Base-by-base conservation (phyloP, 495 filamentous ascomycete species). In the Tetracladium setigerum region DNA sequence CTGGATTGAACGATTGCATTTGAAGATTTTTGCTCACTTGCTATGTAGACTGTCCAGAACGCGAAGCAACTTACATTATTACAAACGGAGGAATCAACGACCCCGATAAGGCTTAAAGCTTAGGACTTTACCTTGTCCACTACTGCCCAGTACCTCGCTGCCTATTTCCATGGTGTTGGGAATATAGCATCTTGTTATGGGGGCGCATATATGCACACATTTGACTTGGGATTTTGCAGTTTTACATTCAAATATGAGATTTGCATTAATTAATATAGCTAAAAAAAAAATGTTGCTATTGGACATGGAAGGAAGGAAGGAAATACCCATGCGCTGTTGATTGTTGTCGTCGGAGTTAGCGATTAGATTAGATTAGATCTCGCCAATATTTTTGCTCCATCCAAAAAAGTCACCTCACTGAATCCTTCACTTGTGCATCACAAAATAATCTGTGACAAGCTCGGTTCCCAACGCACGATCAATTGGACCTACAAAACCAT, bases 21-120 rank as follows among this genome's bases (percentile, higher is more conserved):
- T 31, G 2, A 27, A 27, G 22, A 27, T 27, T 7, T 27, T 43
- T 38, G 22, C 33, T 48, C 14, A 35, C 36, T n/a, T 22, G 13
- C 33, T 17, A 13, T 46, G 15, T 51, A 78, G 84, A 88, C 56
- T 86, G 82, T 50, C 81, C 86, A 30, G 85, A 89, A 60, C 71
- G 76, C 15, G 85, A 89, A 62, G 84, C 85, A 11, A 87, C 78
- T 3, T 89, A 89, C 60, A 69, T 89, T 48, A 89, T 89, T 53
- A 87, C 82, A 33, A 83, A 75, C 44, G 85, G 85, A n/a, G 82
- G 82, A 8, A 84, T 87, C 66, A 81, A 74, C 44, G 83, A 87
- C 62, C 80, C 82, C 5, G 82, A 85, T 41, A 86, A 86, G 22
- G 48, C 51, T 37, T 55, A 22, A 55, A 12, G 30, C 9, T 6